phyloP scores from a whole-genome alignment of 23 red algal species.

The Chondrus crispus region DNA sequence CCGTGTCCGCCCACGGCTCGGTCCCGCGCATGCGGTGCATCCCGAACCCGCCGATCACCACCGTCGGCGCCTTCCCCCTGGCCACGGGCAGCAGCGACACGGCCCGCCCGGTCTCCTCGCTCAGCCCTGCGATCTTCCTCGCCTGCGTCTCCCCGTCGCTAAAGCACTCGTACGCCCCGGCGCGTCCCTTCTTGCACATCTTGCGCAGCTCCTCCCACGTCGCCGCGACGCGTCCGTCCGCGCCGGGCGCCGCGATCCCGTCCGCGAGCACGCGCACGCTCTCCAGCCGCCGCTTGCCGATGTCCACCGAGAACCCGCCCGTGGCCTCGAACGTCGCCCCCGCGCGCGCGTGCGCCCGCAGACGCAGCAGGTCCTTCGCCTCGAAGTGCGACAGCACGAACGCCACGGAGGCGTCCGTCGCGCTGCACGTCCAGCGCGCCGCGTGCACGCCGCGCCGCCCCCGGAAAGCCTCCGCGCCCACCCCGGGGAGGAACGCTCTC shows the following conservation, averaged over 20 bases:
- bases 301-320: conserved; percentile 21
- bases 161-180: conserved; percentile 52
- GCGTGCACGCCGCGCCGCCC: neutral
- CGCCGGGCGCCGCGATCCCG: neutral
- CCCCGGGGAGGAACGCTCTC: no score
- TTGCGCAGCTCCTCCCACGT: conserved; percentile 38
- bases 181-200: conserved; percentile 25
- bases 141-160: conserved; percentile 1
- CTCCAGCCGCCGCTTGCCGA: neutral
- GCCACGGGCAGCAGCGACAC: conserved; percentile 43
- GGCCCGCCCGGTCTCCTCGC: conserved; percentile 13
- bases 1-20: conserved; percentile 51
- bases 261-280: neutral
- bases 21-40: conserved; percentile 61
- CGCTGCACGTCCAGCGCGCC: neutral
- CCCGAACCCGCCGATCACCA: conserved; percentile 54
- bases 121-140: conserved; percentile 28
- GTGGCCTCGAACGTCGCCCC: neutral
- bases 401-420: neutral
- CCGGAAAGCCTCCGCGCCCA: neutral
- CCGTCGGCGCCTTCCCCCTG: conserved; percentile 31
- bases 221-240: neutral
- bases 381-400: conserved; percentile 48
- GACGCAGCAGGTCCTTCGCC: neutral
- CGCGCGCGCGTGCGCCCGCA: neutral